Evolutionary conservation across 148 eudicot genomes (phyloP), one percentile per base, ranked within the genome.

Genomic region (Vaccinium vitisidaea): DNA sequence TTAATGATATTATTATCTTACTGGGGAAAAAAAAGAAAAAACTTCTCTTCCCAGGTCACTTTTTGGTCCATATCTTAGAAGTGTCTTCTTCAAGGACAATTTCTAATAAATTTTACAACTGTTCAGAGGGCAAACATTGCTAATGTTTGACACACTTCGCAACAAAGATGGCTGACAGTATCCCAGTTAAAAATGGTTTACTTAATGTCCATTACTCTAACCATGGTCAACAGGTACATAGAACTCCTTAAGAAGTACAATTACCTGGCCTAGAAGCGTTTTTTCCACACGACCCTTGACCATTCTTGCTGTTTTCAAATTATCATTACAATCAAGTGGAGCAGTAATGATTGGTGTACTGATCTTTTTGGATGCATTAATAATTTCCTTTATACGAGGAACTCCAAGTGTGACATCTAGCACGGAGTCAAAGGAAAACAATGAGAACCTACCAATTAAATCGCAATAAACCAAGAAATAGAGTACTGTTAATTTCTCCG

Each of bases 371-470:
- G 96, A 90, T 32, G 95, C 98, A 85, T 90, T 87, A 65, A 97
- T 94, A 70, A 97, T 95, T 91, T 97, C 99, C 87, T 93, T 95
- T 79, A 97, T 94, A 84, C 98, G 94, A 89, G 99, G 99, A 84
- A 97, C 99, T 88, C 99, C 99, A 85, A 93, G 95, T 70, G 99
- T 97, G 74, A 97, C 98, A 94, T 97, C 99, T 97, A 85, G 59
- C 59, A 83, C 25, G 84, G 61, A 87, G 88, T 93, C 86, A 90
- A 93, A 95, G 89, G 86, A 54, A 67, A 39, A 85, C 71, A 77
- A 54, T n/a, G 73, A 56, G 63, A 54, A 71, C 4, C 36, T 53
- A 86, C 65, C 50, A 43, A 61, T 21, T 58, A 43, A 36, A 71
- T 61, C 32, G 19, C 55, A 81, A 12, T 13, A 50, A 25, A 79